Evolutionary conservation across 2,329 filamentous ascomycete species (phyloP).

Genomic region (Clarireedia paspali): DNA sequence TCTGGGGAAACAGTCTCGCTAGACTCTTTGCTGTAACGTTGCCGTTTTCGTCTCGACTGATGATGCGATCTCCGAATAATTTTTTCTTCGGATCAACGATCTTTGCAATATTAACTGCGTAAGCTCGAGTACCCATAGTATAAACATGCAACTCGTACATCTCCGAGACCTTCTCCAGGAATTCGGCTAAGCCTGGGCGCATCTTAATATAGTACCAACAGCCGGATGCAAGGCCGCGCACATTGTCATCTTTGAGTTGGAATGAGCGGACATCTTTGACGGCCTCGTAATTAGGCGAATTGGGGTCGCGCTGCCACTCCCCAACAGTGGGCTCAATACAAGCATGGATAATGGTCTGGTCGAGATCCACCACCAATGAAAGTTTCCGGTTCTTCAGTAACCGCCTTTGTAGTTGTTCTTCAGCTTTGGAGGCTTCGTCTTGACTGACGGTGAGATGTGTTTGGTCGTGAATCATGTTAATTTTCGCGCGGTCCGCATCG

Average conservation of each 20-base stretch:
- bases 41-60: constrained; percentile 95
- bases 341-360: constrained; percentile 97
- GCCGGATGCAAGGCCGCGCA: constrained; percentile 57
- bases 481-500: constrained; percentile 79
- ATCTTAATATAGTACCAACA: constrained; percentile 99
- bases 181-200: constrained; percentile 75
- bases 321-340: constrained; percentile 94
- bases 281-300: constrained; percentile 84
- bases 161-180: constrained; percentile 68
- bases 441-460: constrained; percentile 78
- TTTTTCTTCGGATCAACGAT: constrained; percentile 87
- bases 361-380: constrained; percentile 90
- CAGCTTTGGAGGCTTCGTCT: constrained; percentile 70
- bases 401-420: constrained; percentile 79
- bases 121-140: constrained; percentile 98
- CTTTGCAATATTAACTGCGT: constrained; percentile 82
- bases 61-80: constrained; percentile 88
- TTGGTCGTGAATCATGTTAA: constrained; percentile 93
- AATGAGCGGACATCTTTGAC: constrained; percentile 85
- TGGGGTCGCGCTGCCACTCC: constrained; percentile 85
- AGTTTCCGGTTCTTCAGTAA: constrained; percentile 76
- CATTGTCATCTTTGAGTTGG: constrained; percentile 79
- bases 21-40: constrained; percentile 87
- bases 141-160: constrained; percentile 96
- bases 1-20: constrained; percentile 86